Percentiles rank a stretch among this genome's conserved stretches.
phyloP scores from a whole-genome alignment of 495 filamentous ascomycete genomes.

The Penicillium dipodomyicola region DNA sequence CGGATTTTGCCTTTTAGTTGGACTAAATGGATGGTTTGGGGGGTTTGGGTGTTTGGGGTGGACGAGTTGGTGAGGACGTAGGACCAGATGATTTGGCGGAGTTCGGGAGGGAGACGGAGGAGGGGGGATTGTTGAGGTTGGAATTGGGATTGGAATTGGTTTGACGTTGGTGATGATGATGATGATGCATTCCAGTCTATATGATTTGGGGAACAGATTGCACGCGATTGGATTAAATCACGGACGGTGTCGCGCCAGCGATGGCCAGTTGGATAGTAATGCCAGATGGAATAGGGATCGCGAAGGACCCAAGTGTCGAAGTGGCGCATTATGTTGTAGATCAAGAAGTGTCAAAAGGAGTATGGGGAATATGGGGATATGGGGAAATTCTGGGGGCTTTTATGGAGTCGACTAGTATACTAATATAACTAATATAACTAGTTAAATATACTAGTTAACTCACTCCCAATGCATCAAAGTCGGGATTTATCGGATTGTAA shows the following conservation, averaged over 20 bases:
- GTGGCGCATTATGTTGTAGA: slow-evolving; percentile 37
- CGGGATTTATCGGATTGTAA: slow-evolving; percentile 17
- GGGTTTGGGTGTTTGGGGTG: slow-evolving; percentile 12
- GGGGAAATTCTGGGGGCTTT: slow-evolving; percentile 15
- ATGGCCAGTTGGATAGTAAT: slow-evolving; percentile 44
- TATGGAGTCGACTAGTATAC: slow-evolving; percentile 6
- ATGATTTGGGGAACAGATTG: slow-evolving; percentile 38
- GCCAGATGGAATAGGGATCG: slow-evolving; percentile 47
- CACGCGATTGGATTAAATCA: slow-evolving; percentile 38
- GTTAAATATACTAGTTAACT: too few relatives aligned
- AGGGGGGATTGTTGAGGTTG: slow-evolving; percentile 27
- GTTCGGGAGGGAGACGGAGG: slow-evolving; percentile 49
- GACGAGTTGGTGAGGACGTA: slow-evolving; percentile 42
- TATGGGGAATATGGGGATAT: not conserved
- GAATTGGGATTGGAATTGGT: slow-evolving; percentile 12
- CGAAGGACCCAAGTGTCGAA: slow-evolving; percentile 48
- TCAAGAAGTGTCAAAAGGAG: not conserved
- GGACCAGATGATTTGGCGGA: slow-evolving; percentile 55
- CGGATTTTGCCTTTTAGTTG: slow-evolving; percentile 42
- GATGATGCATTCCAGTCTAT: slow-evolving; percentile 14
- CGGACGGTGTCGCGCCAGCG: slow-evolving; percentile 45
- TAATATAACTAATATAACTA: too few relatives aligned
- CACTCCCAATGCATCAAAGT: too few relatives aligned
- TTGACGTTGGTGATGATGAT: too few relatives aligned
- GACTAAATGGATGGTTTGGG: slow-evolving; percentile 42